A percentile compares a stretch with the other conserved stretches of the same genome.
Evolutionary conservation across 176 grass and related monocot genomes (phyloP).

Genomic region (Eleusine indica): DNA sequence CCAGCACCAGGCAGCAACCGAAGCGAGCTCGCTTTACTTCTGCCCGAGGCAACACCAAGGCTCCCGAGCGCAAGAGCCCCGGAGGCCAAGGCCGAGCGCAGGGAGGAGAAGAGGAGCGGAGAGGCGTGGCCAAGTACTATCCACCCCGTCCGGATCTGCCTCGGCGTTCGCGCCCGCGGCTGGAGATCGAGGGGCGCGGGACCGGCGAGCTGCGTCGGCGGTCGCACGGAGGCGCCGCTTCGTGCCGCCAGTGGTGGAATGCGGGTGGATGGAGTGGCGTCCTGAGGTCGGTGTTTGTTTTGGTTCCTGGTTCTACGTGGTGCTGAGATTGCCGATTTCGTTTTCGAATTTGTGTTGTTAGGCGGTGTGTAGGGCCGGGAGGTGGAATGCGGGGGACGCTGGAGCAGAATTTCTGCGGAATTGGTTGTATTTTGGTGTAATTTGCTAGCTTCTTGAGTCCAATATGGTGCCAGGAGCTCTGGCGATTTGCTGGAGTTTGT

Average conservation of each 20-base stretch:
- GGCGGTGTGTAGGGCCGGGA: neutral
- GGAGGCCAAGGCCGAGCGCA: constrained; percentile 5
- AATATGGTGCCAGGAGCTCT: constrained; percentile 18
- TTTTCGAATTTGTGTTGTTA: constrained; percentile 22
- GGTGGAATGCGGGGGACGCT: constrained; percentile 25
- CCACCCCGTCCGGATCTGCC: constrained; percentile 36
- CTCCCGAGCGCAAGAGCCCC: neutral
- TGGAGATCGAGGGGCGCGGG: constrained; percentile 31
- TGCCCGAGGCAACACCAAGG: constrained; percentile 51
- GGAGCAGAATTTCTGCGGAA: constrained; percentile 12
- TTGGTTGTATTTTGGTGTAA: constrained; percentile 15
- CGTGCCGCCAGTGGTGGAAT: constrained; percentile 24
- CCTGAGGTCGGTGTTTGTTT: neutral
- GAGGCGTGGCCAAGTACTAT: neutral
- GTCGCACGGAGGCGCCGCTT: neutral
- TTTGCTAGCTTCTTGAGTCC: constrained; percentile 24
- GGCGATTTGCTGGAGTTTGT: constrained; percentile 12
- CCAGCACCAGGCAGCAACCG: constrained; percentile 27
- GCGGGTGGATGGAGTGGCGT: constrained; percentile 32
- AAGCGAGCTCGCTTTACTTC: constrained; percentile 57
- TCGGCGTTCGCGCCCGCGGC: constrained; percentile 43
- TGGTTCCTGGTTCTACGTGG: neutral
- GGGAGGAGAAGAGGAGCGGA: constrained; percentile 11
- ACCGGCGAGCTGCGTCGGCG: neutral
- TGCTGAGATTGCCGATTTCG: constrained; percentile 6